These are phyloP conservation scores for Lecanosticta acicola DNA, from an alignment of 2,329 filamentous ascomycete species.

Conservation along the genomic window DNA sequence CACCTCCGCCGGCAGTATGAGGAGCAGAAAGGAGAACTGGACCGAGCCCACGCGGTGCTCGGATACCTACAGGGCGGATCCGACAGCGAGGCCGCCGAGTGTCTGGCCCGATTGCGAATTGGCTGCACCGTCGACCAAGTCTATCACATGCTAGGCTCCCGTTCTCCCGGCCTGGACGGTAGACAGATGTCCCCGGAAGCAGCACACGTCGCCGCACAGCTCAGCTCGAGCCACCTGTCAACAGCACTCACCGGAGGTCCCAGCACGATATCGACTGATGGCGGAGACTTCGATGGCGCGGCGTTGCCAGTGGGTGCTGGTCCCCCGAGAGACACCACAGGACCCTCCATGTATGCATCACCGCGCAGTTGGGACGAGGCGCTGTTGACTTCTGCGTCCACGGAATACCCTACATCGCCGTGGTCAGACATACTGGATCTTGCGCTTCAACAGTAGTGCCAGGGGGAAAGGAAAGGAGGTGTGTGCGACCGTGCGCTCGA, in stretches of 20 bases:
- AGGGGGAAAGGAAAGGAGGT: no score
- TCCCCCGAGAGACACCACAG: no score
- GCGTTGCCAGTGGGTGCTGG: no score
- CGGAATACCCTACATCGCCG: neutral
- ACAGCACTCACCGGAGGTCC: no score
- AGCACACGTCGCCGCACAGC: neutral
- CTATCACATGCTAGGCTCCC: neutral
- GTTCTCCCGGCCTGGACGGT: neutral
- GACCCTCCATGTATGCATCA: neutral
- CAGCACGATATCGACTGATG: no score
- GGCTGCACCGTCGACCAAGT: constrained; percentile 16
- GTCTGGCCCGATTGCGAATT: constrained; percentile 20
- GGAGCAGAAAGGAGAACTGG: constrained; percentile 11
- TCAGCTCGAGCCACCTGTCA: neutral
- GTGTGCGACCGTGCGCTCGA: no score
- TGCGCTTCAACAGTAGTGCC: no score
- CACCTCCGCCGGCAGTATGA: constrained; percentile 17
- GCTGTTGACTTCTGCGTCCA: neutral
- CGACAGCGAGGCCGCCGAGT: constrained; percentile 18
- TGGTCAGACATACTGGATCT: neutral
- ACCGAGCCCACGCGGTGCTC: constrained; percentile 13
- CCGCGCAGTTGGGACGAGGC: neutral
- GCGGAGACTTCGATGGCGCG: no score
- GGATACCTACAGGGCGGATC: constrained; percentile 16
- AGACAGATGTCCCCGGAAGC: neutral